A percentile compares a stretch with the other conserved stretches of the same genome.
Conservation (phyloP, 78 protist genomes). For the Protostelium mycophagum region DNA sequence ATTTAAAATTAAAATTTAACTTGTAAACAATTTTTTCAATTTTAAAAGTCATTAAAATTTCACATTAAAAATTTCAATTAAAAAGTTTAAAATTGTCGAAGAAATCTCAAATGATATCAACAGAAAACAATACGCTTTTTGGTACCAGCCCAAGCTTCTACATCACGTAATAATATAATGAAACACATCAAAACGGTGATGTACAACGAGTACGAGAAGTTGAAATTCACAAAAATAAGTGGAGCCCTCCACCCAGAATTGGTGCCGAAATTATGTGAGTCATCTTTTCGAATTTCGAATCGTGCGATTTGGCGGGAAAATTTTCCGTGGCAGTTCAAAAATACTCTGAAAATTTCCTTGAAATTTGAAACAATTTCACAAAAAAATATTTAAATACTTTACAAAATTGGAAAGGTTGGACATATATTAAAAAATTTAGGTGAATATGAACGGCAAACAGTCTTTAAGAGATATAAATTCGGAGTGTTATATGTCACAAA, state of each 20-base stretch:
- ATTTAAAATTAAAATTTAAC: no score
- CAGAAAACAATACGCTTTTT: neutral
- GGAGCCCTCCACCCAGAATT: neutral
- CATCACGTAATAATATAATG: neutral
- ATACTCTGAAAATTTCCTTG: no score
- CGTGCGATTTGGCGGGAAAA: neutral
- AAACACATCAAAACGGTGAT: neutral
- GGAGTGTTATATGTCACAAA: conserved; percentile 52
- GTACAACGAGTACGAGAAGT: neutral
- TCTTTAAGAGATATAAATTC: conserved; percentile 45
- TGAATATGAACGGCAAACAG: neutral
- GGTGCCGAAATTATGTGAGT: neutral
- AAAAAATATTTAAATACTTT: no score
- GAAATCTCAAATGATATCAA: no score
- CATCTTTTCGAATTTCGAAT: neutral
- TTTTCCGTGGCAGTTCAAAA: no score
- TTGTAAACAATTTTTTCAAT: no score
- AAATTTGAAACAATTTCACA: no score
- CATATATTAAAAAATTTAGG: no score
- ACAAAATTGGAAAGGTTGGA: no score
- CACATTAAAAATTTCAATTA: no score
- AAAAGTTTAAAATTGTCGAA: neutral
- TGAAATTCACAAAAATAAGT: neutral
- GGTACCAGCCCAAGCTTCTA: neutral
- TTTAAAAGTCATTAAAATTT: no score